Evolutionary conservation across 179 eudicot genomes (phyloP), one percentile per base, ranked within the genome.

Genomic region (Patellifolia procumbens): DNA sequence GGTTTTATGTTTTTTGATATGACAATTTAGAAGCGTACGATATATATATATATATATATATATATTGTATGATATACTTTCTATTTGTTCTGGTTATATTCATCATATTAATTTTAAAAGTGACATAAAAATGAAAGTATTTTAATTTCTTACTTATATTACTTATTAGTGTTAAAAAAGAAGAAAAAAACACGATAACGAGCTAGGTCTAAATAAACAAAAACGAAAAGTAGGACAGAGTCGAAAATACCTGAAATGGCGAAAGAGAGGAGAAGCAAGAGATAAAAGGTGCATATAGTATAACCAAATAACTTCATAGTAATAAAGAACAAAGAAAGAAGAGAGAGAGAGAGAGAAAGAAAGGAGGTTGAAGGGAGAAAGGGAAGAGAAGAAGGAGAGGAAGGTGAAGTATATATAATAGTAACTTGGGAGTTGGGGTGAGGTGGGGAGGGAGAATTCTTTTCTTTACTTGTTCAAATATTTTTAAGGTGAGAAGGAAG

Each of bases 401-500:
- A 31, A 73, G 46, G 68, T 31, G 65, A 56, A 29, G 78, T 81
- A 69, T 78, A 84, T 78, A 76, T 79, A 75, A 69, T 35, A 49
- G 52, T 15, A 39, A 39, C 45, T 7, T 39, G 45, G 45, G 45
- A 55, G 63, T 61, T 17, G 56, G 56, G 56, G n/a, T 13, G 19
- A 15, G 19, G 56, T 22, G 53, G 42, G 51, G 78, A 26, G 26
- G 73, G 43, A 42, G 83, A 91, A 91, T 92, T 83, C 92, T 75
- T 92, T 93, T 72, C 94, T 89, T 93, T 85, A 45, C 94, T 88
- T 89, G 91, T 80, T 86, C 88, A 87, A 70, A 82, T 22, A 43
- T 5, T 83, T 29, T 84, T 26, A 45, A 60, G 43, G 62, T 65
- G 24, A 66, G 31, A 49, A 29, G 32, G 16, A 55, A 68, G 55